Conservation (phyloP, 164 flowering plant species). For the Echeveria elegans region DNA sequence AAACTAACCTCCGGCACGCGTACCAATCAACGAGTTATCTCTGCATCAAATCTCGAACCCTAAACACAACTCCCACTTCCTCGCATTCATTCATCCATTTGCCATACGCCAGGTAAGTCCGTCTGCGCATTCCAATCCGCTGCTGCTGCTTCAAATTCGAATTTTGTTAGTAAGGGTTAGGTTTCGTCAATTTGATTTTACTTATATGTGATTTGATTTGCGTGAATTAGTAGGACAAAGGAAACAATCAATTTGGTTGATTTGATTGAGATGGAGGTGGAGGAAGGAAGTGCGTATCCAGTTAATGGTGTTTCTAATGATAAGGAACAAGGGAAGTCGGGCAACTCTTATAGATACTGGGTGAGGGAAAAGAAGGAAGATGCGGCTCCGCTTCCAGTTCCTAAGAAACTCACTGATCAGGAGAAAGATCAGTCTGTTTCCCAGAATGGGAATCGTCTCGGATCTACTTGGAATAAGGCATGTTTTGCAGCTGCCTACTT, state of each 20-base stretch:
- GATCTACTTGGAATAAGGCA: too few relatives aligned
- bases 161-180: neutral
- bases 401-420: too few relatives aligned
- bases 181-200: neutral
- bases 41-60: too few relatives aligned
- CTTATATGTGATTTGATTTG: neutral
- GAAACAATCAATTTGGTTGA: too few relatives aligned
- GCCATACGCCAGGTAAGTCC: neutral
- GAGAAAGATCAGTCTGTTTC: too few relatives aligned
- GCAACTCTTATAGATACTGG: too few relatives aligned
- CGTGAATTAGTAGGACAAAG: too few relatives aligned
- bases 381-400: constrained; percentile 69
- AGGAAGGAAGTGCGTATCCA: neutral
- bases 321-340: too few relatives aligned
- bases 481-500: too few relatives aligned
- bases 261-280: neutral
- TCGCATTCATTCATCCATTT: neutral
- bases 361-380: constrained; percentile 39
- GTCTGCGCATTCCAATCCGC: neutral
- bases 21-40: too few relatives aligned
- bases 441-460: too few relatives aligned
- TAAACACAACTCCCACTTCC: neutral
- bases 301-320: constrained; percentile 19
- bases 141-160: neutral
- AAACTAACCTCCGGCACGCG: neutral